Evolutionary conservation across 441 rosid species (phyloP).

Genomic region (Manihot esculenta): DNA sequence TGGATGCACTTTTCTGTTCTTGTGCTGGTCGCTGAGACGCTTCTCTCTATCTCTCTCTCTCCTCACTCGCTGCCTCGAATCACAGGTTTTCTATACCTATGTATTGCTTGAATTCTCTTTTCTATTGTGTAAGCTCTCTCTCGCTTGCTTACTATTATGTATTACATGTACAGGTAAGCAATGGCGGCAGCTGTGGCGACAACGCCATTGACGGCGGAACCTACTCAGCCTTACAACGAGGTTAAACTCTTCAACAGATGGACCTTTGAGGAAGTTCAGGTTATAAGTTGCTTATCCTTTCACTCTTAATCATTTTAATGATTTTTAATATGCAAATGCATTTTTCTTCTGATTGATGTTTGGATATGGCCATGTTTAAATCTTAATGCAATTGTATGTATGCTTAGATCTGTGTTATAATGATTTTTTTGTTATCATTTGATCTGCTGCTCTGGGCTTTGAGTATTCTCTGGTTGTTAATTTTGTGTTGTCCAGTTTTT

Average conservation of each 20-base stretch:
- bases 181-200: constrained; percentile 31
- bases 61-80: neutral
- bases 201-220: neutral
- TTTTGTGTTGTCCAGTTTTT: too few species aligned
- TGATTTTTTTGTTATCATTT: too few species aligned
- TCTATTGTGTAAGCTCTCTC: too few species aligned
- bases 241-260: constrained; percentile 65
- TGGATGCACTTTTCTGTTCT: too few species aligned
- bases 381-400: neutral
- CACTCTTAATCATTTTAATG: neutral
- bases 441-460: too few species aligned
- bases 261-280: constrained; percentile 63
- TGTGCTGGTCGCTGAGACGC: neutral
- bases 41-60: neutral
- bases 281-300: neutral
- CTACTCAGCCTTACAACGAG: constrained; percentile 32
- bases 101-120: too few species aligned
- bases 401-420: too few species aligned
- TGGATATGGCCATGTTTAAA: neutral
- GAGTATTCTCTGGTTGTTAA: too few species aligned
- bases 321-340: neutral
- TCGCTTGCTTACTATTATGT: neutral
- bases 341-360: too few species aligned
- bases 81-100: neutral
- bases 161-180: constrained; percentile 22